Conservation (phyloP, 164 flowering plant genomes). For the Stephania yunnanensis region DNA sequence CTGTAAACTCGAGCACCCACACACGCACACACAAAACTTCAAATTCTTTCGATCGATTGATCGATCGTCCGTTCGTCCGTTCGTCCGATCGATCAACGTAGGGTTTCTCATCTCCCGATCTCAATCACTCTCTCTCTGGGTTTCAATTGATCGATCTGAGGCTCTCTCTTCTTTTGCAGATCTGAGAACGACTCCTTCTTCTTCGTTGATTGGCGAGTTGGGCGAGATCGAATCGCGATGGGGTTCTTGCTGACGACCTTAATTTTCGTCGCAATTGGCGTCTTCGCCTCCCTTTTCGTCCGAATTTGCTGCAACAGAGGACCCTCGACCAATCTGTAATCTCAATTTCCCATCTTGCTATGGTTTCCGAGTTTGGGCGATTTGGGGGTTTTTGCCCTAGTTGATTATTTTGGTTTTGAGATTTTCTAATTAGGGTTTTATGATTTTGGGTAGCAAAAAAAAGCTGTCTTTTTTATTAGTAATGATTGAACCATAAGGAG, state of each 20-base stretch:
- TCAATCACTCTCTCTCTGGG: not conserved
- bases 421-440: not conserved
- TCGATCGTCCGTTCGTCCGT: slow-evolving; percentile 8
- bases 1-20: no score
- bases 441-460: not conserved
- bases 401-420: not conserved
- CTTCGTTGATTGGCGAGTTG: not conserved
- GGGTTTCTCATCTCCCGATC: not conserved
- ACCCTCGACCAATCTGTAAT: slow-evolving; percentile 67
- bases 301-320: slow-evolving; percentile 70
- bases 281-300: slow-evolving; percentile 43
- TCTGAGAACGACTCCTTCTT: not conserved
- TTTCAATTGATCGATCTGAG: slow-evolving; percentile 5
- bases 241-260: slow-evolving; percentile 65
- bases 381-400: not conserved
- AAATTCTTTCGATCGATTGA: slow-evolving; percentile 13
- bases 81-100: slow-evolving; percentile 5
- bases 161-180: not conserved
- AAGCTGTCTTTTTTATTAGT: no score
- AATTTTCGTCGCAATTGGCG: slow-evolving; percentile 47
- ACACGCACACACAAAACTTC: not conserved
- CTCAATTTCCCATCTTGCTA: not conserved
- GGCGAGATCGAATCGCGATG: slow-evolving; percentile 27
- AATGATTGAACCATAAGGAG: no score
- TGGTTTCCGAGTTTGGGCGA: not conserved